Evolutionary conservation across 1,139 yeast genomes (phyloP).

Genomic region (Zygotorulaspora mrakii): DNA sequence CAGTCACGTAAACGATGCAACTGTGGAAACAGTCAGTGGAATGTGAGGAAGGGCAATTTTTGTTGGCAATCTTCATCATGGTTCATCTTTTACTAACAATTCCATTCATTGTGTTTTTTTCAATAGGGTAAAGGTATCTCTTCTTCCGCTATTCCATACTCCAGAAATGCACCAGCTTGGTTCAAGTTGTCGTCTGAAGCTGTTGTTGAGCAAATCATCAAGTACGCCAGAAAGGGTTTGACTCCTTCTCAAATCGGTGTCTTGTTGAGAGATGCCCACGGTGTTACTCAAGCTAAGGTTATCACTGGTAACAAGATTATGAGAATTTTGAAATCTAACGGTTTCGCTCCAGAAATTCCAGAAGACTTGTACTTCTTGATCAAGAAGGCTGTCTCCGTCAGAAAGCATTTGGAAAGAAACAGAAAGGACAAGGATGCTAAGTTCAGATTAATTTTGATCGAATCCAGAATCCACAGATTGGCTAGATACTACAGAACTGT

Average conservation of each 20-base stretch:
- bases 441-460: constrained; percentile 99
- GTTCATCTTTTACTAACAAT: constrained; percentile 11
- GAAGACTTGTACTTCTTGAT: constrained; percentile 99
- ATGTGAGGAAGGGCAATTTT: constrained; percentile 1
- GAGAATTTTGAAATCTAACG: constrained; percentile 98
- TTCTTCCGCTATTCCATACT: constrained; percentile 98
- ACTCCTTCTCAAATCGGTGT: constrained; percentile 99
- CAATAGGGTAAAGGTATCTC: constrained; percentile 97
- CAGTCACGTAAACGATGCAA: not conserved
- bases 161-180: constrained; percentile 99
- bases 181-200: constrained; percentile 95
- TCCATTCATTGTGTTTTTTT: constrained; percentile 8
- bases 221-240: constrained; percentile 99
- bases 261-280: constrained; percentile 99
- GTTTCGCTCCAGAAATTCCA: constrained; percentile 99
- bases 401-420: constrained; percentile 99
- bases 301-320: constrained; percentile 99
- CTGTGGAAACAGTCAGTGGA: constrained; percentile 4
- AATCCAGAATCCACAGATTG: constrained; percentile 99
- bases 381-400: constrained; percentile 99
- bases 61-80: not conserved
- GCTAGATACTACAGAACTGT: constrained; percentile 99
- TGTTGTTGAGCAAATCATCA: constrained; percentile 96
- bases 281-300: constrained; percentile 96
- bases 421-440: constrained; percentile 99